Conservation (phyloP, 176 grass and related monocot genomes). For the Lolium rigidum region DNA sequence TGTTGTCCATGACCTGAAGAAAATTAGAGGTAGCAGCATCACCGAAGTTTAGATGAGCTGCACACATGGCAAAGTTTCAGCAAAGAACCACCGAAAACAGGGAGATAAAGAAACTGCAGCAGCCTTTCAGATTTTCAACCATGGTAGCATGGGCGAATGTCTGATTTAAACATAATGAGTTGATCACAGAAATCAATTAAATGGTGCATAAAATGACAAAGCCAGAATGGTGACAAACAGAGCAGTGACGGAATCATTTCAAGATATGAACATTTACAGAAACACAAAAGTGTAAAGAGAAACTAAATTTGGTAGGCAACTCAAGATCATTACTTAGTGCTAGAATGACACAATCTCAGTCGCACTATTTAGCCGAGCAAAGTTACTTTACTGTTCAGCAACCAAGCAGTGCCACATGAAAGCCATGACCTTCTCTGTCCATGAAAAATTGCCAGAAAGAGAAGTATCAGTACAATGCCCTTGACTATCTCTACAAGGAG, state of each 20-base stretch:
- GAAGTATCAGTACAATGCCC: background rate
- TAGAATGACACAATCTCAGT: conserved; percentile 10
- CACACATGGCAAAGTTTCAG: no score
- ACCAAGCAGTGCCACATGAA: background rate
- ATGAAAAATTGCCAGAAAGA: background rate
- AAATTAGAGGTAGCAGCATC: no score
- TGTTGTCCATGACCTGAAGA: no score
- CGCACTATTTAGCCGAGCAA: background rate
- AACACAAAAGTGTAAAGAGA: background rate
- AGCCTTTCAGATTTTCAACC: no score
- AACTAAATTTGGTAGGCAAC: background rate
- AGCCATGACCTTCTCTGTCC: background rate
- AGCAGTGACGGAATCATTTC: background rate
- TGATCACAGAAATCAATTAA: no score
- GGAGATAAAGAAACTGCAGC: no score
- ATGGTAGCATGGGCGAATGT: no score
- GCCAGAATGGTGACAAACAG: no score
- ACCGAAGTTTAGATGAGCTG: no score
- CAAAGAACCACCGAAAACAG: no score
- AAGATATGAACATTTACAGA: conserved; percentile 34
- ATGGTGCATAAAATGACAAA: no score
- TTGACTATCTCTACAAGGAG: background rate
- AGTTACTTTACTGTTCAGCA: background rate
- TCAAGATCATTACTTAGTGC: background rate
- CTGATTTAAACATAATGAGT: no score